These are phyloP conservation scores for Rhizoclosmatium globosum DNA, from an alignment of 192 early-diverging fungal species.

Conservation along the genomic window DNA sequence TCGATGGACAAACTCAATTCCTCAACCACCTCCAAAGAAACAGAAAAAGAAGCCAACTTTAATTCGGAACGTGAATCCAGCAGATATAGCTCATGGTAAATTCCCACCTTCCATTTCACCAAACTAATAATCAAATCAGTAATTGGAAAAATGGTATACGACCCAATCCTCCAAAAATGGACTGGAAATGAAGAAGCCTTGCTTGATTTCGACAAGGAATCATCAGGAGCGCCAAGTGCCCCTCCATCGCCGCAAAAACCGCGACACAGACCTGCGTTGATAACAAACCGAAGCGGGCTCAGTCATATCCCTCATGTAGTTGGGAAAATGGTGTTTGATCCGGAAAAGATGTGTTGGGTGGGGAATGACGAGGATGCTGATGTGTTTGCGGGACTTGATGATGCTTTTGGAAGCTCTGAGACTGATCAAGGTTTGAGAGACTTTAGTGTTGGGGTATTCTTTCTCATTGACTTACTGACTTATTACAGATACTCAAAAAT, in stretches of 20 bases:
- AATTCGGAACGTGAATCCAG: constrained; percentile 50
- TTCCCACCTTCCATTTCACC: not conserved
- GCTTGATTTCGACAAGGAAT: constrained; percentile 49
- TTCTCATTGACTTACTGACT: not conserved
- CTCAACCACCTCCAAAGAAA: constrained; percentile 18
- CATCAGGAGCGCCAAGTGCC: not conserved
- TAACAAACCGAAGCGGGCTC: constrained; percentile 42
- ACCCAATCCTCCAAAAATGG: constrained; percentile 58
- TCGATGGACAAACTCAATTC: constrained; percentile 12
- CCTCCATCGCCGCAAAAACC: constrained; percentile 7
- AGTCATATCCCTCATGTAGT: constrained; percentile 41
- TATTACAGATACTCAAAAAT: constrained; percentile 23
- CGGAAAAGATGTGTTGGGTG: constrained; percentile 57
- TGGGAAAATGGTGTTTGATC: constrained; percentile 59
- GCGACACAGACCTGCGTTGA: constrained; percentile 39
- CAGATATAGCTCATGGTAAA: constrained; percentile 48
- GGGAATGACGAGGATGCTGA: constrained; percentile 60
- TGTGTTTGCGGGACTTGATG: constrained; percentile 54
- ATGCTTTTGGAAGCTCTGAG: constrained; percentile 25
- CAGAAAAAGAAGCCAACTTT: constrained; percentile 51
- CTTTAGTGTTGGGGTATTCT: not conserved
- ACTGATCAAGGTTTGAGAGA: constrained; percentile 11
- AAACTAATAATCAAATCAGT: constrained; percentile 35
- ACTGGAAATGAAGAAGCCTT: constrained; percentile 59
- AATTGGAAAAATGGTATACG: constrained; percentile 58